Base-by-base conservation (phyloP, 139 green algal genomes). In the Auxenochlorella pyrenoidosa region DNA sequence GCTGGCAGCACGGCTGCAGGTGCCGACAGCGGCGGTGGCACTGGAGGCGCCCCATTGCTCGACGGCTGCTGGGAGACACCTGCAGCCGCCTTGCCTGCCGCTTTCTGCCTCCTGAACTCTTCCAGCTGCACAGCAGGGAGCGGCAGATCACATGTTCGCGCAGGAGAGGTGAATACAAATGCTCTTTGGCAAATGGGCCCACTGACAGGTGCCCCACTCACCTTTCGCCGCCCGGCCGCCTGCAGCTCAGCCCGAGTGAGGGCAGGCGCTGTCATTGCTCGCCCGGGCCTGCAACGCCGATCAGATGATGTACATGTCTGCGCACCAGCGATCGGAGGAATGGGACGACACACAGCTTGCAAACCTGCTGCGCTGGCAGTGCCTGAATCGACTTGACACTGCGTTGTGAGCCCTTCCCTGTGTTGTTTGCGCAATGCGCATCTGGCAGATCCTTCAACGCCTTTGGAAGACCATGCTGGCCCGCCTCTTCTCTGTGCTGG, bases 171-270 rank as follows among this genome's bases (percentile, higher is more conserved):
- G 41, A 34, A 24, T 54, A 12, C 41, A 63, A 30, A 26, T 24
- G 22, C 13, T 77, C 5, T 77, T 24, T 19, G 30, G 5, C 16
- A 8, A 21, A 5, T 4, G n/a, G 36, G 40, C 18, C 65, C 32
- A 10, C 41, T 32, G 10, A 81, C 75, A 81, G 30, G 21, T 40
- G 13, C 51, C 1, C n/a, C 26, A 0, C 84, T 34, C 41, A 92
- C 89, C 89, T 91, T 92, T 32, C 75, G 72, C 65, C 89, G 84
- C n/a, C 89, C 89, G n/a, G 89, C 89, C 18, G 89, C 89, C 26
- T 75, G 78, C n/a, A 92, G 89, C 79, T 92, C 87, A 24, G 84
- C 84, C n/a, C 84, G 51, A 19, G 28, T 58, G 21, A 77, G 84
- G 26, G 22, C 32, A 16, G 65, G 5, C 28, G 60, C 63, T 75